These are phyloP conservation scores for Calycina herbarum DNA, from an alignment of 2,329 filamentous ascomycete genomes.

Conservation along the genomic window DNA sequence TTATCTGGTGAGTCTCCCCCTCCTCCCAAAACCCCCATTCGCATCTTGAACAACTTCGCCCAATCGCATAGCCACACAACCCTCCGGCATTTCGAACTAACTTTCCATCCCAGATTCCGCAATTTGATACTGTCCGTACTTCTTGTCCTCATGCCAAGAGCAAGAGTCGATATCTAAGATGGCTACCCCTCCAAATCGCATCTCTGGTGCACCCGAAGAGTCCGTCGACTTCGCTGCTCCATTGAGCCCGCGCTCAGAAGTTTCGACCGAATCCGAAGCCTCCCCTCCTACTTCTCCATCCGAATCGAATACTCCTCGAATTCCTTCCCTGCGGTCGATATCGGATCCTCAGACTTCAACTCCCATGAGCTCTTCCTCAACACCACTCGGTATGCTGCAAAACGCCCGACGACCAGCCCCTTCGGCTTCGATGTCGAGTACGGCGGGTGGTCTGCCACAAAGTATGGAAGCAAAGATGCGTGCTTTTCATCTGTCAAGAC, in stretches of 20 bases:
- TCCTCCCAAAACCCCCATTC: neutral
- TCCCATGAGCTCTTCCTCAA: slow-evolving; percentile 79
- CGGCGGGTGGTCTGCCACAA: slow-evolving; percentile 52
- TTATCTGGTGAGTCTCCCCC: neutral
- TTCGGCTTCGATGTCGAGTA: slow-evolving; percentile 15
- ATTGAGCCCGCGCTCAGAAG: slow-evolving; percentile 19
- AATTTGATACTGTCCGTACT: neutral
- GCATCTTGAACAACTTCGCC: neutral
- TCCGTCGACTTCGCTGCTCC: slow-evolving; percentile 29
- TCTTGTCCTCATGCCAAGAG: slow-evolving; percentile 6
- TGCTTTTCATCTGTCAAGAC: slow-evolving; percentile 66
- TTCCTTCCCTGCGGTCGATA: slow-evolving; percentile 59
- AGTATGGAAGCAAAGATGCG: slow-evolving; percentile 70
- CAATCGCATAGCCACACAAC: neutral
- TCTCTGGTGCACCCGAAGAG: slow-evolving; percentile 25
- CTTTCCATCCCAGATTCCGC: slow-evolving; percentile 1
- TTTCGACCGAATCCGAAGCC: slow-evolving; percentile 21
- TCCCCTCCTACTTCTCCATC: slow-evolving; percentile 20
- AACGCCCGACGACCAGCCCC: slow-evolving; percentile 54
- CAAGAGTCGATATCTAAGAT: slow-evolving; percentile 17
- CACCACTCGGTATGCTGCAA: slow-evolving; percentile 74
- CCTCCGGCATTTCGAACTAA: neutral
- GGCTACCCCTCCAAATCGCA: slow-evolving; percentile 26
- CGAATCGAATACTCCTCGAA: slow-evolving; percentile 42
- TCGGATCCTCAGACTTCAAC: slow-evolving; percentile 55